Percentiles rank a stretch among this genome's conserved stretches.
These are phyloP conservation scores for Leccinum obscurum DNA, from an alignment of 768 basidiomycete species.

Conservation along the genomic window DNA sequence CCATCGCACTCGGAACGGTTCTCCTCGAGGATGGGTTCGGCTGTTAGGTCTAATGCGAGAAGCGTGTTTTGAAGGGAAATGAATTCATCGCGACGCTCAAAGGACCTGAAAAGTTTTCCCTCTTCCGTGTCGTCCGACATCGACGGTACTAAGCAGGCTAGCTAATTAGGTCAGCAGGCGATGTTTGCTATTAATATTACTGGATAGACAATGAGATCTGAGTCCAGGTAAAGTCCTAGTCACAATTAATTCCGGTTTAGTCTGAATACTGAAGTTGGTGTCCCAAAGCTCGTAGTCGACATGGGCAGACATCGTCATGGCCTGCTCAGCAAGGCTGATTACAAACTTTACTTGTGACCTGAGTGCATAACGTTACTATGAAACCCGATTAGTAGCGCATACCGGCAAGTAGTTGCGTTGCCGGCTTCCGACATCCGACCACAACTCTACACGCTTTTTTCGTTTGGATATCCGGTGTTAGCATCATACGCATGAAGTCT, in stretches of 20 bases:
- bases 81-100: slow-evolving; percentile 66
- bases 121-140: slow-evolving; percentile 47
- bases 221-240: neutral
- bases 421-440: too few species aligned
- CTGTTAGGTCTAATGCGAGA: slow-evolving; percentile 47
- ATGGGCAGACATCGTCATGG: neutral
- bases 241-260: neutral
- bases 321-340: neutral
- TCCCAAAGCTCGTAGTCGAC: neutral
- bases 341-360: neutral
- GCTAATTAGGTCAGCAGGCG: slow-evolving; percentile 24
- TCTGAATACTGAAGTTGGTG: neutral
- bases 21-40: slow-evolving; percentile 44
- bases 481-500: neutral
- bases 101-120: slow-evolving; percentile 49
- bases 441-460: too few species aligned
- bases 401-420: too few species aligned
- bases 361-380: too few species aligned
- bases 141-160: neutral
- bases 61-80: slow-evolving; percentile 49
- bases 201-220: too few species aligned
- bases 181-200: neutral
- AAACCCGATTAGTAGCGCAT: too few species aligned
- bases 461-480: too few species aligned
- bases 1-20: slow-evolving; percentile 42